phyloP scores from a whole-genome alignment of 768 basidiomycete genomes.

The Lepiota venenata region DNA sequence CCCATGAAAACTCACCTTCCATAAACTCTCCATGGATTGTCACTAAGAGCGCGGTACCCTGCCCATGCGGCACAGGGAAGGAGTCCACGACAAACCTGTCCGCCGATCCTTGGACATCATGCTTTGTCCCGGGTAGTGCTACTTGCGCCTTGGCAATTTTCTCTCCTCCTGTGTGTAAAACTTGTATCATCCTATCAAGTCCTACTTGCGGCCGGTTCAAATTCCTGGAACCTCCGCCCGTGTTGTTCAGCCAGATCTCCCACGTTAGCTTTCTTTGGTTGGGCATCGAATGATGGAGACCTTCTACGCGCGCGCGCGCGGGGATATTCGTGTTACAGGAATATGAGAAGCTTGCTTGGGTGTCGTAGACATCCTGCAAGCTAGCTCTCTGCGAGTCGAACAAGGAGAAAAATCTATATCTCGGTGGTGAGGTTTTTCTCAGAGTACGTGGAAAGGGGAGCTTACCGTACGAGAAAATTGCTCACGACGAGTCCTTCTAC shows the following conservation, averaged over 20 bases:
- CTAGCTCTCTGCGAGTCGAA: slow-evolving; percentile 76
- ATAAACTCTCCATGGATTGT: slow-evolving; percentile 88
- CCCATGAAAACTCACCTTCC: slow-evolving; percentile 53
- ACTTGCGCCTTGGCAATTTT: slow-evolving; percentile 56
- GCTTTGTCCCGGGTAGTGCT: slow-evolving; percentile 72
- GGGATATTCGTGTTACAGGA: slow-evolving; percentile 84
- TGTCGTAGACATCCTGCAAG: slow-evolving; percentile 74
- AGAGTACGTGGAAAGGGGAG: slow-evolving; percentile 12
- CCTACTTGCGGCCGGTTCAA: slow-evolving; percentile 62
- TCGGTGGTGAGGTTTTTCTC: slow-evolving; percentile 9
- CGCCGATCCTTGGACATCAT: slow-evolving; percentile 75
- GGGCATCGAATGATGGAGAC: slow-evolving; percentile 67
- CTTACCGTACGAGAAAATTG: slow-evolving; percentile 76
- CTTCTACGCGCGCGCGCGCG: slow-evolving; percentile 69
- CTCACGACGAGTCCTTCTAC: slow-evolving; percentile 67
- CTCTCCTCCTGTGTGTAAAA: slow-evolving; percentile 71
- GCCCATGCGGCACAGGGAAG: slow-evolving; percentile 68
- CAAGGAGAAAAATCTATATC: slow-evolving; percentile 71
- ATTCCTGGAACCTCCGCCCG: slow-evolving; percentile 71
- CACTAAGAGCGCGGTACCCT: slow-evolving; percentile 61
- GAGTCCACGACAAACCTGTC: slow-evolving; percentile 88
- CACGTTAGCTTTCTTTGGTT: slow-evolving; percentile 84
- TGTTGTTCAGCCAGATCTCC: slow-evolving; percentile 59
- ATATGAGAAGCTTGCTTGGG: slow-evolving; percentile 88
- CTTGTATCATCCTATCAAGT: slow-evolving; percentile 57